Conservation (phyloP, 768 basidiomycete species). For the Amylocystis lapponica region DNA sequence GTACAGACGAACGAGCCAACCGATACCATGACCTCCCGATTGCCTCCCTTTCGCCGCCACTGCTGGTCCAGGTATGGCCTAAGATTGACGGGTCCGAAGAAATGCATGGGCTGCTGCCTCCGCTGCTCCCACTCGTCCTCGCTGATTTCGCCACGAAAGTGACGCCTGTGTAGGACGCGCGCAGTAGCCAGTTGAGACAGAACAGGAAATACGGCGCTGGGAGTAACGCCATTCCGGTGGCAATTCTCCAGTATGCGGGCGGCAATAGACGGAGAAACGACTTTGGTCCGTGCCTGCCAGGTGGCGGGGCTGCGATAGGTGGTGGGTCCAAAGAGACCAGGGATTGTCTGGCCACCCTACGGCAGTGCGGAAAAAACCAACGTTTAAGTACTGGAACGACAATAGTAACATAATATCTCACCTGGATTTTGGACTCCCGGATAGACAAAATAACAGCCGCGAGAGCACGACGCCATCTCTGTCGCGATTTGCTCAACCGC, state of each 20-base stretch:
- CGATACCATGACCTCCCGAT: conserved; percentile 35
- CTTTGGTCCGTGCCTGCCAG: conserved; percentile 16
- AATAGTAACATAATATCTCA: conserved; percentile 15
- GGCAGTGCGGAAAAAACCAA: neutral
- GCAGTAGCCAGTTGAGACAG: conserved; percentile 49
- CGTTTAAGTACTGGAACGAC: neutral
- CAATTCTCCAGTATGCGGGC: conserved; percentile 31
- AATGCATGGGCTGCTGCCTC: conserved; percentile 42
- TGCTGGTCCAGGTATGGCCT: conserved; percentile 42
- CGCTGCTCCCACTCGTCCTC: conserved; percentile 49
- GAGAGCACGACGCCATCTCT: conserved; percentile 42
- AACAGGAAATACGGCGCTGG: conserved; percentile 44
- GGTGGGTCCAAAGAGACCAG: conserved; percentile 32
- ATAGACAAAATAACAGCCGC: conserved; percentile 31
- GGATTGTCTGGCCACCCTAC: conserved; percentile 60
- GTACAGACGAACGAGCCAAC: conserved; percentile 38
- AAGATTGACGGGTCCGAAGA: conserved; percentile 44
- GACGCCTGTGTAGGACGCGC: conserved; percentile 43
- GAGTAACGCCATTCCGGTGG: conserved; percentile 37
- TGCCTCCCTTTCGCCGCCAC: conserved; percentile 44
- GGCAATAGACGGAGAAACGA: conserved; percentile 28
- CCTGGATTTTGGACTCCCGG: conserved; percentile 30
- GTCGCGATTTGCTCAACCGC: conserved; percentile 29
- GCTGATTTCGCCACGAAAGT: conserved; percentile 41
- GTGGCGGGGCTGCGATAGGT: conserved; percentile 34